Percentiles rank a stretch among this genome's conserved stretches.
These are phyloP conservation scores for Oenanthe sinensis DNA, from an alignment of 129 eudicot species.

Conservation along the genomic window DNA sequence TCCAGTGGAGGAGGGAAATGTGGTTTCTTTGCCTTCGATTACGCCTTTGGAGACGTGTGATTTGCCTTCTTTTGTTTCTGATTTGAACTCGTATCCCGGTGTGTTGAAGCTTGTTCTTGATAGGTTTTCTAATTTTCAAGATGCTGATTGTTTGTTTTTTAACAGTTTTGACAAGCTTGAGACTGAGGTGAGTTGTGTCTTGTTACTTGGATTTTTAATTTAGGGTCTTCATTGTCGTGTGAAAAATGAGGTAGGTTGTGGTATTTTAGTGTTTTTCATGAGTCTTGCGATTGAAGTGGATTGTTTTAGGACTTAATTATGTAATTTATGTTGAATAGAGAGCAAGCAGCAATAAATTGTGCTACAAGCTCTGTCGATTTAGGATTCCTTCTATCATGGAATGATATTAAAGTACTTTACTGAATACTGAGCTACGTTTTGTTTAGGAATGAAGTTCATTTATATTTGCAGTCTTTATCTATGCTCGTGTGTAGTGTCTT, in stretches of 20 bases:
- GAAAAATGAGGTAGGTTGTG: no score
- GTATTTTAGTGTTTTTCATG: not conserved
- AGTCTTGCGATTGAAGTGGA: not conserved
- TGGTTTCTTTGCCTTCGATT: conserved; percentile 28
- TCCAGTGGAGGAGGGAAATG: conserved; percentile 4
- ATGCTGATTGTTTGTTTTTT: not conserved
- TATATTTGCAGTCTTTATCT: no score
- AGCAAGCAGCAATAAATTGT: not conserved
- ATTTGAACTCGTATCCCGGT: conserved; percentile 10
- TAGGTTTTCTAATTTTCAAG: not conserved
- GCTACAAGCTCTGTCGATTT: not conserved
- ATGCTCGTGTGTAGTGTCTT: no score
- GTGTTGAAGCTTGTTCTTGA: conserved; percentile 7
- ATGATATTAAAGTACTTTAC: no score
- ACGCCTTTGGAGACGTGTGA: conserved; percentile 23
- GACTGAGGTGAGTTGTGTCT: not conserved
- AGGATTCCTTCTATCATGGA: not conserved
- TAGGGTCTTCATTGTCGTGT: not conserved
- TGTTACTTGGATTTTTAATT: not conserved
- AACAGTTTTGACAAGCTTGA: conserved; percentile 9
- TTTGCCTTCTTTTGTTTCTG: conserved; percentile 30
- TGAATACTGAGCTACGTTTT: not conserved
- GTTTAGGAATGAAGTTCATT: not conserved
- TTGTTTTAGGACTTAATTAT: not conserved
- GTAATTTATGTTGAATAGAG: no score